Conservation (phyloP, 2,329 filamentous ascomycete genomes). For the Pyrenochaeta sp. region DNA sequence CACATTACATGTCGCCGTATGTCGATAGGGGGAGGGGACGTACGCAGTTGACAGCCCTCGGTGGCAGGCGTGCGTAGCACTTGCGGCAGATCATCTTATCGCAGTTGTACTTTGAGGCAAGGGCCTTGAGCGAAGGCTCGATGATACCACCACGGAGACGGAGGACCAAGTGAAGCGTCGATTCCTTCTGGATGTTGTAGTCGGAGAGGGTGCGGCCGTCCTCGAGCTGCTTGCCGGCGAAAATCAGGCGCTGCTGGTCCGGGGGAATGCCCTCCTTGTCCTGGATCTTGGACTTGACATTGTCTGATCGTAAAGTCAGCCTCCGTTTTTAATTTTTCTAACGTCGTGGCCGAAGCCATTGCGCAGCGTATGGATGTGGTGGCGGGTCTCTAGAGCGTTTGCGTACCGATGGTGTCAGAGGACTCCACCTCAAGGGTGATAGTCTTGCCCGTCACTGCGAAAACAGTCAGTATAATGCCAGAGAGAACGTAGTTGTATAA, state of each 20-base stretch:
- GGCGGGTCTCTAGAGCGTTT: constrained; percentile 19
- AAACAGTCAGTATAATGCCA: constrained; percentile 19
- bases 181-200: constrained; percentile 99
- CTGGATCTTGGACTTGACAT: constrained; percentile 99
- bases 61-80: constrained; percentile 97
- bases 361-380: constrained; percentile 20
- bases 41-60: constrained; percentile 97
- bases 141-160: constrained; percentile 98
- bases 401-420: constrained; percentile 82
- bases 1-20: background rate
- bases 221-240: constrained; percentile 98
- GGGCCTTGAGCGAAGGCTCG: constrained; percentile 97
- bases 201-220: constrained; percentile 95
- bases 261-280: constrained; percentile 99
- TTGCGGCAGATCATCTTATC: constrained; percentile 99
- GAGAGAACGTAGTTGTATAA: background rate
- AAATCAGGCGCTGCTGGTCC: constrained; percentile 98
- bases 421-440: constrained; percentile 97
- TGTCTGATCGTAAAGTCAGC: constrained; percentile 66
- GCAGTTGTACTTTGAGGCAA: constrained; percentile 99
- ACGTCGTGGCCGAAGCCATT: constrained; percentile 16
- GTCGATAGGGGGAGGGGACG: constrained; percentile 8
- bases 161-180: constrained; percentile 96
- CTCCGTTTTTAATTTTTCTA: constrained; percentile 6
- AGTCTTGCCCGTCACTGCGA: constrained; percentile 85